Percentiles rank a stretch among this genome's conserved stretches.
These are phyloP conservation scores for Fistulifera pelliculosa DNA, from an alignment of 108 stramenopile genomes.

Conservation along the genomic window DNA sequence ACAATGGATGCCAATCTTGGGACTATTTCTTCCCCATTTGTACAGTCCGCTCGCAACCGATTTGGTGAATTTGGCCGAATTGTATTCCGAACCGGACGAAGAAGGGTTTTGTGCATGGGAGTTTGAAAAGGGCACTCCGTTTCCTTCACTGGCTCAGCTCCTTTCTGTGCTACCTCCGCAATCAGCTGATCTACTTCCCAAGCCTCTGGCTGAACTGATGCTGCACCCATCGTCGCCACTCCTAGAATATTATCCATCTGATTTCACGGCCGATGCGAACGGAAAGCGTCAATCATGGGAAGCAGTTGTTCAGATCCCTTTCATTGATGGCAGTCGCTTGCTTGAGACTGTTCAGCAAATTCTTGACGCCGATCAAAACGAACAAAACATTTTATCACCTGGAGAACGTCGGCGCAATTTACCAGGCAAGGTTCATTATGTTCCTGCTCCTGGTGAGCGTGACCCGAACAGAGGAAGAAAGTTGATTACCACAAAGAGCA, in stretches of 20 bases:
- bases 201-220: constrained; percentile 86
- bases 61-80: constrained; percentile 78
- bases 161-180: constrained; percentile 93
- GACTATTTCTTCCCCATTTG: constrained; percentile 96
- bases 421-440: constrained; percentile 44
- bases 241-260: constrained; percentile 78
- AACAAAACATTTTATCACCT: constrained; percentile 39
- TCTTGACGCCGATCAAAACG: constrained; percentile 44
- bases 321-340: constrained; percentile 84
- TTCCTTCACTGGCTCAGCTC: constrained; percentile 91
- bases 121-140: constrained; percentile 71
- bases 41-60: constrained; percentile 93
- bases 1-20: constrained; percentile 93
- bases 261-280: constrained; percentile 75
- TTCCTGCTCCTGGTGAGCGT: constrained; percentile 25
- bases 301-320: constrained; percentile 94
- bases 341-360: constrained; percentile 64
- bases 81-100: constrained; percentile 53
- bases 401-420: constrained; percentile 69
- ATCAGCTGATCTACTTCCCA: constrained; percentile 82
- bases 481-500: too few species aligned
- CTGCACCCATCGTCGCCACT: constrained; percentile 78
- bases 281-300: constrained; percentile 94
- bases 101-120: constrained; percentile 56
- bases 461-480: too few species aligned